A percentile compares a stretch with the other conserved stretches of the same genome.
These are phyloP conservation scores for Erythrophleum ivorense DNA, from an alignment of 331 rosid genomes.

Conservation along the genomic window DNA sequence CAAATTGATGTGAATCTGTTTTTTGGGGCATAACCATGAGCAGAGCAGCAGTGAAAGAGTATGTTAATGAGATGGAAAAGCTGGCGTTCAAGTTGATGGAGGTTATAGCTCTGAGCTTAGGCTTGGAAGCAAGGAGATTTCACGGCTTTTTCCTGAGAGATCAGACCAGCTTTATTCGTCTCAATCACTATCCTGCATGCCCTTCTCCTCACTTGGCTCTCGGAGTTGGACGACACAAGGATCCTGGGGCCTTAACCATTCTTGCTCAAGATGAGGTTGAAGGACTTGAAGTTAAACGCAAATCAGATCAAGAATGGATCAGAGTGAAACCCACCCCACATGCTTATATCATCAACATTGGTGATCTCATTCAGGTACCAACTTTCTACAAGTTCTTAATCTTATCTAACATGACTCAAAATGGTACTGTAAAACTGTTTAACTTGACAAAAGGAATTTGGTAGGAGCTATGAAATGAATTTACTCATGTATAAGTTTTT, in stretches of 20 bases:
- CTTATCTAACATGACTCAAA: too few relatives aligned
- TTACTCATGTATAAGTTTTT: too few relatives aligned
- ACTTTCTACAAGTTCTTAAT: background rate
- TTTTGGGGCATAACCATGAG: too few relatives aligned
- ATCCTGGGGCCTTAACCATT: slow-evolving; percentile 58
- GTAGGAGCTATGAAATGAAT: too few relatives aligned
- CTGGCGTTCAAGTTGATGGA: slow-evolving; percentile 64
- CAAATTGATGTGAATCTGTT: too few relatives aligned
- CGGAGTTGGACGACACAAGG: slow-evolving; percentile 75
- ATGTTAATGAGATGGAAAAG: slow-evolving; percentile 57
- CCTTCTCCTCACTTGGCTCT: slow-evolving; percentile 67
- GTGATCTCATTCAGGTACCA: slow-evolving; percentile 67
- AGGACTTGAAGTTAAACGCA: slow-evolving; percentile 65
- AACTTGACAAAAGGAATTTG: too few relatives aligned
- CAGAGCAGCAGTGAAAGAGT: slow-evolving; percentile 35
- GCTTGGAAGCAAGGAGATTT: slow-evolving; percentile 58
- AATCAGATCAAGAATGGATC: slow-evolving; percentile 62
- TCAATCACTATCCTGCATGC: slow-evolving; percentile 77
- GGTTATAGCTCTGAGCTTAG: slow-evolving; percentile 67
- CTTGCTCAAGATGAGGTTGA: slow-evolving; percentile 71
- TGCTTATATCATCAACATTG: slow-evolving; percentile 65
- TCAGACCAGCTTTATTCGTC: slow-evolving; percentile 55
- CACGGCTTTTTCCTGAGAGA: slow-evolving; percentile 50
- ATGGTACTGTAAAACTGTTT: background rate
- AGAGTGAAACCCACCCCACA: slow-evolving; percentile 60